phyloP scores from a whole-genome alignment of 139 green algal species.

The Closterium sp. region DNA sequence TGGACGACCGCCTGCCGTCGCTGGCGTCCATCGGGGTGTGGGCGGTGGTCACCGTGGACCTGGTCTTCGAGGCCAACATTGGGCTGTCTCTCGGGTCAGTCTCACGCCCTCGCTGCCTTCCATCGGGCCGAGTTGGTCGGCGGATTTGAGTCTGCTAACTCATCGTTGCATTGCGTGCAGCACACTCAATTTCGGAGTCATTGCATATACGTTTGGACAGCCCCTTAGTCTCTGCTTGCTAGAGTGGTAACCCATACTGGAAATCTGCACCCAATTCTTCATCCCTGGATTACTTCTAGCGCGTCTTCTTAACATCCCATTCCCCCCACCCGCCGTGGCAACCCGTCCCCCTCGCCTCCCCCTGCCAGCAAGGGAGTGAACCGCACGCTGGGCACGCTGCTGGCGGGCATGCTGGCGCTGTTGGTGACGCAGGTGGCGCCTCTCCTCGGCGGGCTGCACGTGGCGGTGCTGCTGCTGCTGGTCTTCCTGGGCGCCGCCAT shows the following conservation, averaged over 20 bases:
- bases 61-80: constrained; percentile 45
- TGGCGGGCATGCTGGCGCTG: constrained; percentile 30
- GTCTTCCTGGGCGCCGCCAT: constrained; percentile 10
- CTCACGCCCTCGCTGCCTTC: not conserved
- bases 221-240: too few species aligned
- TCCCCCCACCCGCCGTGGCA: not conserved
- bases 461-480: constrained; percentile 30
- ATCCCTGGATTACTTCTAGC: too few species aligned
- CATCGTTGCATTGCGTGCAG: not conserved
- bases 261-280: too few species aligned
- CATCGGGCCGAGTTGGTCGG: not conserved
- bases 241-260: too few species aligned
- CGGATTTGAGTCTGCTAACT: not conserved
- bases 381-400: constrained; percentile 32
- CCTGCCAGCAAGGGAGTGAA: constrained; percentile 45
- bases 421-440: constrained; percentile 20
- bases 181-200: too few species aligned
- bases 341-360: not conserved
- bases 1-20: not conserved
- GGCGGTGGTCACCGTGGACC: constrained; percentile 41
- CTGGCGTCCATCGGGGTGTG: constrained; percentile 28
- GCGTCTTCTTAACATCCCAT: too few species aligned
- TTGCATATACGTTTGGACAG: too few species aligned
- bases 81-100: constrained; percentile 24
- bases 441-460: constrained; percentile 12